Conservation (phyloP, 2,329 filamentous ascomycete species). For the Penicillium sp. region DNA sequence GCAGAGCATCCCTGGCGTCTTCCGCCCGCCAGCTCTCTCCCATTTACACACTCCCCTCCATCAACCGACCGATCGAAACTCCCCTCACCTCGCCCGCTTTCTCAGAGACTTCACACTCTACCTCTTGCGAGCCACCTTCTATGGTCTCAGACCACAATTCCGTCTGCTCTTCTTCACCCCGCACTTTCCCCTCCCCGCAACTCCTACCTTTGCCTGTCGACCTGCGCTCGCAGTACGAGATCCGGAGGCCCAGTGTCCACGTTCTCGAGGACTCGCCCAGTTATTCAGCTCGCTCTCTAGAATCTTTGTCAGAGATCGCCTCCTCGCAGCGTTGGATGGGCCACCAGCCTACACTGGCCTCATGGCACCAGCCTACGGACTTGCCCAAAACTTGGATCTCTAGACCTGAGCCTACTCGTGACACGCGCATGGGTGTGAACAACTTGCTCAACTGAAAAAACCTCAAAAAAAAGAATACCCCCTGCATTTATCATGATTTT, state of each 20-base stretch:
- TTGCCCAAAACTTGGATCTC: slow-evolving; percentile 27
- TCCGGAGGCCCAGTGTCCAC: slow-evolving; percentile 32
- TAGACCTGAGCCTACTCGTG: slow-evolving; percentile 29
- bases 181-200: slow-evolving; percentile 42
- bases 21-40: slow-evolving; percentile 35
- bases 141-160: slow-evolving; percentile 69
- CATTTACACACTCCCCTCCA: slow-evolving; percentile 39
- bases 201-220: slow-evolving; percentile 43
- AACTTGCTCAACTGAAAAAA: slow-evolving; percentile 38
- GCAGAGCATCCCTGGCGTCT: slow-evolving; percentile 26
- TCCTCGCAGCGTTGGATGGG: slow-evolving; percentile 30
- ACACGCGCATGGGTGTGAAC: slow-evolving; percentile 42
- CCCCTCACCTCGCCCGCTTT: slow-evolving; percentile 64
- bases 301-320: slow-evolving; percentile 26
- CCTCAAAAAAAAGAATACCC: not conserved
- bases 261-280: slow-evolving; percentile 26
- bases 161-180: slow-evolving; percentile 60
- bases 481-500: slow-evolving; percentile 9
- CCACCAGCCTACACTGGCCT: slow-evolving; percentile 24
- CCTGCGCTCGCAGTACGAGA: slow-evolving; percentile 42
- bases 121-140: slow-evolving; percentile 63
- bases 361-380: slow-evolving; percentile 30
- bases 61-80: slow-evolving; percentile 48
- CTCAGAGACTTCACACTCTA: slow-evolving; percentile 60
- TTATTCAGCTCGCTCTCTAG: slow-evolving; percentile 21